Conservation (phyloP, 2,329 filamentous ascomycete species). For the Aspergillus transmontanensis region DNA sequence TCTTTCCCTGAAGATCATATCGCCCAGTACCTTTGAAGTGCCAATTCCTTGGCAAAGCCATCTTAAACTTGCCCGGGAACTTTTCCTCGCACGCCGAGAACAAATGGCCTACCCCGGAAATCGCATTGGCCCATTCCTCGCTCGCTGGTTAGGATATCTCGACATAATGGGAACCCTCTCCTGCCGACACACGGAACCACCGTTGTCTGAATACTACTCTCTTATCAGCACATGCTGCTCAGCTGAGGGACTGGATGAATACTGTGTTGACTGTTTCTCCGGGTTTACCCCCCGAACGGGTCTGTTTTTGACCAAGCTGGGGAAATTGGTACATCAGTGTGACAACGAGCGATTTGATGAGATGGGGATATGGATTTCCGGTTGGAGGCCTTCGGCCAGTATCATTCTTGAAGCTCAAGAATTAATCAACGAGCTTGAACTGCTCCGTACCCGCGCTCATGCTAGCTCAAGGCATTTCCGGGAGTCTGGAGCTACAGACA, state of each 20-base stretch:
- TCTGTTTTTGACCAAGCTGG: constrained; percentile 70
- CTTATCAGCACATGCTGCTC: constrained; percentile 51
- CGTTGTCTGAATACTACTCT: constrained; percentile 55
- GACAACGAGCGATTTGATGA: constrained; percentile 66
- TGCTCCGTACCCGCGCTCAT: constrained; percentile 51
- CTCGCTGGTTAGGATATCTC: constrained; percentile 81
- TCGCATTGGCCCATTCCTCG: constrained; percentile 72
- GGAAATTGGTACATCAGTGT: constrained; percentile 69
- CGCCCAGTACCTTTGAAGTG: constrained; percentile 78
- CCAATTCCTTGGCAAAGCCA: constrained; percentile 80
- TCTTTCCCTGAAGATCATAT: constrained; percentile 79
- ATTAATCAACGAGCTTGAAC: constrained; percentile 63
- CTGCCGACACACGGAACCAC: constrained; percentile 58
- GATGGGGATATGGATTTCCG: constrained; percentile 50
- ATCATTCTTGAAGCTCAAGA: constrained; percentile 59
- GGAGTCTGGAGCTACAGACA: constrained; percentile 47
- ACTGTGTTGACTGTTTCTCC: constrained; percentile 77
- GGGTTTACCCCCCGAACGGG: constrained; percentile 75
- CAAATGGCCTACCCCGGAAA: constrained; percentile 55
- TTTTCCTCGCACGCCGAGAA: constrained; percentile 69
- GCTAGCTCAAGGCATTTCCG: constrained; percentile 44
- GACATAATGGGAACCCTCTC: constrained; percentile 75
- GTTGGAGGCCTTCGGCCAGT: constrained; percentile 62
- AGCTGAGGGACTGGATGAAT: constrained; percentile 61
- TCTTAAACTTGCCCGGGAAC: constrained; percentile 71